Percentiles rank a stretch among this genome's conserved stretches.
Evolutionary conservation across 306 rosid genomes (phyloP).

Genomic region (Calophaca sinica): DNA sequence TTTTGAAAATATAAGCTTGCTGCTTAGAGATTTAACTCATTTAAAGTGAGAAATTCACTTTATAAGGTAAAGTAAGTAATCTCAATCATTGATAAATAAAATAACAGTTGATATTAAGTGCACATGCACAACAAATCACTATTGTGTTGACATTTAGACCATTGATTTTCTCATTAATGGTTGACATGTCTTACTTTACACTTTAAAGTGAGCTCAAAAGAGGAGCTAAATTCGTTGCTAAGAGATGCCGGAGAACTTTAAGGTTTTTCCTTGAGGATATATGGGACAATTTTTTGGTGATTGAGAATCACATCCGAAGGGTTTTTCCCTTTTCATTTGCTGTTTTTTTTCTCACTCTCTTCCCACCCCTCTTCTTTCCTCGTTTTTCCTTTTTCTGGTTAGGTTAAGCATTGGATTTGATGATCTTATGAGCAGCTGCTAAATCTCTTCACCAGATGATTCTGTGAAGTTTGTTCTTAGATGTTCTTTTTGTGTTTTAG

Average conservation of each 20-base stretch:
- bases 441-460: slow-evolving; percentile 50
- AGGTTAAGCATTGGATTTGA: slow-evolving; percentile 62
- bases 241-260: slow-evolving; percentile 27
- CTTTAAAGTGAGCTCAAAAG: not conserved
- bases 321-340: not conserved
- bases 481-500: slow-evolving; percentile 14
- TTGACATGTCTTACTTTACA: not conserved
- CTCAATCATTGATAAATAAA: not conserved
- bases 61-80: slow-evolving; percentile 3
- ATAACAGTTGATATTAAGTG: not conserved
- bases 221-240: slow-evolving; percentile 3
- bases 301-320: slow-evolving; percentile 28
- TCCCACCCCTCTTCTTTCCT: not conserved
- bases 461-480: slow-evolving; percentile 52
- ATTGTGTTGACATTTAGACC: not conserved
- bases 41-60: not conserved
- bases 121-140: not conserved
- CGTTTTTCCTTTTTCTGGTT: slow-evolving; percentile 31
- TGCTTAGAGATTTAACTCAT: slow-evolving; percentile 21
- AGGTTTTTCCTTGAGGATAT: not conserved
- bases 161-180: not conserved
- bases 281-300: slow-evolving; percentile 21
- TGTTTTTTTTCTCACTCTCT: not conserved
- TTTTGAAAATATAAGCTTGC: not conserved
- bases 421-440: slow-evolving; percentile 60